Conservation (phyloP, 495 filamentous ascomycete genomes). For the Sporormia fimetaria region DNA sequence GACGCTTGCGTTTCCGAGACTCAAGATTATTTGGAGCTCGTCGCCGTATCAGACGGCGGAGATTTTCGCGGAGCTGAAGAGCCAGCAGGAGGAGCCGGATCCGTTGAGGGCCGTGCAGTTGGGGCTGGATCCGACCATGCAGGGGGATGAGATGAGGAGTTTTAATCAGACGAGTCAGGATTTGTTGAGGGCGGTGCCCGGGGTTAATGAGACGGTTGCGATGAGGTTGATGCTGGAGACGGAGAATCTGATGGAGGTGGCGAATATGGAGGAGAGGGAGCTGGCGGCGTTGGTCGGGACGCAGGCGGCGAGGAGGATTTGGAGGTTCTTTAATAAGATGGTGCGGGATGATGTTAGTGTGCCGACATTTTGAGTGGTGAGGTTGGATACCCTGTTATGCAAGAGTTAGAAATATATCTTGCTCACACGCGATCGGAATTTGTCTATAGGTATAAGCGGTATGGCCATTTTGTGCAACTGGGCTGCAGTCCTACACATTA, state of each 20-base stretch:
- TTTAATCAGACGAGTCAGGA: slow-evolving; percentile 67
- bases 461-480: too few species aligned
- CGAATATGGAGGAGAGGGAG: slow-evolving; percentile 71
- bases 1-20: slow-evolving; percentile 78
- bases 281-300: slow-evolving; percentile 62
- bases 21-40: slow-evolving; percentile 87
- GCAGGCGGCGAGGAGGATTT: slow-evolving; percentile 68
- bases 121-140: slow-evolving; percentile 58
- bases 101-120: slow-evolving; percentile 75
- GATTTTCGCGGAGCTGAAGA: slow-evolving; percentile 90
- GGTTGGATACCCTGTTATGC: not conserved
- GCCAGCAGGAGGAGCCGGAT: slow-evolving; percentile 77
- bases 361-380: slow-evolving; percentile 2
- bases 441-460: too few species aligned
- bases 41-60: slow-evolving; percentile 93
- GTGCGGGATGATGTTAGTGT: slow-evolving; percentile 46
- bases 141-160: slow-evolving; percentile 45
- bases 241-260: slow-evolving; percentile 68
- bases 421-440: too few species aligned
- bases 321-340: slow-evolving; percentile 75
- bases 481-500: too few species aligned
- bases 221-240: slow-evolving; percentile 57
- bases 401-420: not conserved
- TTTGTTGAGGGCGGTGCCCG: slow-evolving; percentile 77
- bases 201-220: slow-evolving; percentile 68